Evolutionary conservation across 129 eudicot species (phyloP).

Genomic region (Chrysanthemum lavandulifolium): DNA sequence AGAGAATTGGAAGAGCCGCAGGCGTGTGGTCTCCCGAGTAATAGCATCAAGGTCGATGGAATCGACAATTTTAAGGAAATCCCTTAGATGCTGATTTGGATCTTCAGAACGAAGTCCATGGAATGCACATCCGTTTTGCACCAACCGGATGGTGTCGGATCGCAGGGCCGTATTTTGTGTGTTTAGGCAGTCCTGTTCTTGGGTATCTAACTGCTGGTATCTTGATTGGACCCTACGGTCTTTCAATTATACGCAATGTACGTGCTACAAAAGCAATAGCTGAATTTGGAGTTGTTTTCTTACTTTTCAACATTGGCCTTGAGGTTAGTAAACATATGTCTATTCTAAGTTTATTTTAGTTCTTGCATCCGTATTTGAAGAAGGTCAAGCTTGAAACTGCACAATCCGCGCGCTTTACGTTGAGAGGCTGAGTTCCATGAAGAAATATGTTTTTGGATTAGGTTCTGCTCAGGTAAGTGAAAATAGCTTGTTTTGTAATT

Average conservation of each 20-base stretch:
- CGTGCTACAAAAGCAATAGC: conserved; percentile 99
- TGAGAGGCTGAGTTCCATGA: conserved; percentile 80
- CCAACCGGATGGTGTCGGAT: no score
- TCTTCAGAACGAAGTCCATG: no score
- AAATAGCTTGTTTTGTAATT: conserved; percentile 18
- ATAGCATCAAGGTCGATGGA: no score
- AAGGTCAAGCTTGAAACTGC: conserved; percentile 21
- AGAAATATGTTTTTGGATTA: conserved; percentile 51
- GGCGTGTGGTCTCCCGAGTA: no score
- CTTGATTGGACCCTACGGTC: conserved; percentile 96
- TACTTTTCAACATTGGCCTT: conserved; percentile 95
- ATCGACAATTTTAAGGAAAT: no score
- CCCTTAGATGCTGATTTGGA: no score
- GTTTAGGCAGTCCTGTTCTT: no score
- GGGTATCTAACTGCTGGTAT: conserved; percentile 24
- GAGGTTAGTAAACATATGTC: conserved; percentile 57
- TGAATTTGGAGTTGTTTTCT: conserved; percentile 98
- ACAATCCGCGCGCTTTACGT: conserved; percentile 71
- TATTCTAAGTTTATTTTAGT: conserved; percentile 19
- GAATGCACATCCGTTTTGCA: no score
- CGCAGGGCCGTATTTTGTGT: no score
- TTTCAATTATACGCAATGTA: conserved; percentile 92
- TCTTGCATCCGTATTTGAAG: conserved; percentile 18
- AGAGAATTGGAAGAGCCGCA: no score
- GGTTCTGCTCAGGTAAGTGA: conserved; percentile 87